Evolutionary conservation across 768 basidiomycete species (phyloP), one percentile per base, ranked within the genome.

Genomic region (Botryobasidium botryosum): DNA sequence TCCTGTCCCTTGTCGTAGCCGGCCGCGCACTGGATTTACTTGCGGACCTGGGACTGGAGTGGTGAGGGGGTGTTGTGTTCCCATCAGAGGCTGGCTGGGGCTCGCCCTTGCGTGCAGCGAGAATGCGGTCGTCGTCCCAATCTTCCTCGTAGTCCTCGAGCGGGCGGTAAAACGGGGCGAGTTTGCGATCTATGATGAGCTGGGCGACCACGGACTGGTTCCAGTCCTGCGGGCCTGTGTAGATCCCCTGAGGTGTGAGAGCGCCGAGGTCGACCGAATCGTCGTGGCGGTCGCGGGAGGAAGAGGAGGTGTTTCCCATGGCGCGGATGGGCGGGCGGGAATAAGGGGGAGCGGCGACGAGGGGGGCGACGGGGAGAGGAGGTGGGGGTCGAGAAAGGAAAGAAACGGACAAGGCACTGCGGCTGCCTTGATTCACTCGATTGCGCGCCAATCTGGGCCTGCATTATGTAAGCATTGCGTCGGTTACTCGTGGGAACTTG

Each of bases 141-240:
- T 72, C 71, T 12, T 82, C 78, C 26, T 81, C 77, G 58, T 83
- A 94, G 51, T 97, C 92, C 58, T 94, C 88, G 35, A 99, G 68
- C 10, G 94, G 92, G 28, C 88, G 74, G 61, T 96, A 97, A 64
- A 96, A 97, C 1, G 94, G 94, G 1, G 91, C 88, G 33, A 99
- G 73, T 55, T 72, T 79, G 59, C 86, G 77, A 53, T 84, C 78
- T 55, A 79, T 66, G 59, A 99, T 88, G 57, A 92, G 72, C 62
- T 84, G 79, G 49, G 81, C 77, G 51, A 92, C 90, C 48, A 84
- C 64, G 44, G 74, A 61, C 53, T 90, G 83, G 58, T 87, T 88
- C 79, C 88, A 96, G 63, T 96, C 91, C 56, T 72, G 71, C 37
- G 72, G 64, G 20, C 78, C 82, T 17, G 82, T 77, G 65, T 91